These are phyloP conservation scores for Coemansia sp. DNA, from an alignment of 192 early-diverging fungal genomes.

Conservation along the genomic window DNA sequence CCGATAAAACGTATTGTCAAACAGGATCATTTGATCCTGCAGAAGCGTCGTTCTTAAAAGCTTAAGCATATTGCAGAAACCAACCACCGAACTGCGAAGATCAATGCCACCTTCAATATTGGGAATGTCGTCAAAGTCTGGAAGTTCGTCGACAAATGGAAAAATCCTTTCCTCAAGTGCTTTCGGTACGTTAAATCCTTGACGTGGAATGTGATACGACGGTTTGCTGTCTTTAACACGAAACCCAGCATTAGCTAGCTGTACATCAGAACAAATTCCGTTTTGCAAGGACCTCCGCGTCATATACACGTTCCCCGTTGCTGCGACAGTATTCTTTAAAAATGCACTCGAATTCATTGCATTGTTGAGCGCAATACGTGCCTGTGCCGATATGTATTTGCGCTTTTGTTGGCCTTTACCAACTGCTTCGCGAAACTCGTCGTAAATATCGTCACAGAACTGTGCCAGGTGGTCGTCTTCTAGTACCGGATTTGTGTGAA, in stretches of 20 bases:
- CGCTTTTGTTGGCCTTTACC: slow-evolving; percentile 6
- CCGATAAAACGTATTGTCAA: slow-evolving; percentile 36
- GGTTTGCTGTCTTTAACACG: neutral
- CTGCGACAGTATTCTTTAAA: slow-evolving; percentile 10
- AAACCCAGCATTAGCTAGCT: slow-evolving; percentile 32
- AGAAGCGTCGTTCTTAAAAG: slow-evolving; percentile 27
- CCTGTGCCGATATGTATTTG: slow-evolving; percentile 23
- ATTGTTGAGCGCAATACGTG: slow-evolving; percentile 3
- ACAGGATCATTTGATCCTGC: slow-evolving; percentile 38
- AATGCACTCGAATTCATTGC: neutral
- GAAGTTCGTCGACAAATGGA: slow-evolving; percentile 40
- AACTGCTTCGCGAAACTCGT: slow-evolving; percentile 18
- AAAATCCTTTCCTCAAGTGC: slow-evolving; percentile 25
- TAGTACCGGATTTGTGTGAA: slow-evolving; percentile 16
- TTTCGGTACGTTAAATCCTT: neutral
- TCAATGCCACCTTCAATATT: slow-evolving; percentile 1
- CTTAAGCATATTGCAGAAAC: slow-evolving; percentile 44
- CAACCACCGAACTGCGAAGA: slow-evolving; percentile 12
- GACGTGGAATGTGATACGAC: slow-evolving; percentile 19
- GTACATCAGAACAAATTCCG: slow-evolving; percentile 15
- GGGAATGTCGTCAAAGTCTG: slow-evolving; percentile 3
- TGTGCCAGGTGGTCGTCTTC: slow-evolving; percentile 18
- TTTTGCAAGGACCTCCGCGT: slow-evolving; percentile 20
- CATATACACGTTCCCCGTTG: slow-evolving; percentile 18
- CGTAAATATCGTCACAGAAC: slow-evolving; percentile 31